Evolutionary conservation across 129 eudicot species (phyloP).

Genomic region (Helianthus tuberosus): DNA sequence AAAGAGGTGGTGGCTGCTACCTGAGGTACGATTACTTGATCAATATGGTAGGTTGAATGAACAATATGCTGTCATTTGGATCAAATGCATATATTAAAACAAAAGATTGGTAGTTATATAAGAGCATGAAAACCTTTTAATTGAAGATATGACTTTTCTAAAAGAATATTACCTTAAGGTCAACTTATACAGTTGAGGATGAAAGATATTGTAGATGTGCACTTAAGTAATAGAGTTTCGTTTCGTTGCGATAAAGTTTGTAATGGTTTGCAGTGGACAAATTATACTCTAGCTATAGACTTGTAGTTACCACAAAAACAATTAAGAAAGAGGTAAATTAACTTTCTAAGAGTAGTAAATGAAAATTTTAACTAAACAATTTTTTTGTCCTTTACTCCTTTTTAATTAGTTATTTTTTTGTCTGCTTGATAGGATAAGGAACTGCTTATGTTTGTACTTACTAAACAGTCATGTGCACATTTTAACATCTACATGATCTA

Average conservation of each 20-base stretch:
- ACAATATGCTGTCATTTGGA: too few relatives aligned
- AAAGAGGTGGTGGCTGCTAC: conserved; percentile 86
- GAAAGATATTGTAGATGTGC: neutral
- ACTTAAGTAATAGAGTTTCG: too few relatives aligned
- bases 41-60: too few relatives aligned
- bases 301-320: neutral
- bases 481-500: neutral
- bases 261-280: neutral
- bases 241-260: neutral
- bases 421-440: neutral
- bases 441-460: neutral
- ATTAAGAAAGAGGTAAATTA: neutral
- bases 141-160: neutral
- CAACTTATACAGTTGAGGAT: neutral
- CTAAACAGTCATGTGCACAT: neutral
- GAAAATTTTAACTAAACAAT: too few relatives aligned
- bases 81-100: too few relatives aligned
- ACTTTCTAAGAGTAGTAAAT: neutral
- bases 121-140: neutral
- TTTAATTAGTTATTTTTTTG: neutral
- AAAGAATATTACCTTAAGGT: neutral
- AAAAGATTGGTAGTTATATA: neutral
- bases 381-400: too few relatives aligned
- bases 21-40: conserved; percentile 51
- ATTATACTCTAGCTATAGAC: neutral